Conservation (phyloP, 768 basidiomycete genomes). For the Hypholoma fasciculare region DNA sequence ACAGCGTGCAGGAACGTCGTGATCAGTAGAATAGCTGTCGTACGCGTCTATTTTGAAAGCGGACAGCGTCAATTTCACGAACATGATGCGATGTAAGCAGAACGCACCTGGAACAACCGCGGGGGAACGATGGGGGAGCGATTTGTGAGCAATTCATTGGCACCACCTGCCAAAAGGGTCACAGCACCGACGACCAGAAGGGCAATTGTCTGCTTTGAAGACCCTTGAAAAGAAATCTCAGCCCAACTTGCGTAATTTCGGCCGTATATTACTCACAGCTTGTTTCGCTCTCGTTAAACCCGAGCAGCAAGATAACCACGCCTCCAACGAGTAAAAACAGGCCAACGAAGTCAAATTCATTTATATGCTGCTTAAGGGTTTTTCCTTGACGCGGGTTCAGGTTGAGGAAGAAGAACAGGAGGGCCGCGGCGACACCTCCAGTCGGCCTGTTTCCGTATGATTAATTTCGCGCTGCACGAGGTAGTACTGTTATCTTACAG, state of each 20-base stretch:
- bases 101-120: constrained; percentile 64
- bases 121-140: constrained; percentile 75
- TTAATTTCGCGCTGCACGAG: not conserved
- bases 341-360: constrained; percentile 73
- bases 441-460: constrained; percentile 51
- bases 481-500: constrained; percentile 40
- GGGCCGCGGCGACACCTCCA: constrained; percentile 58
- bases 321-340: constrained; percentile 62
- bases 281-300: constrained; percentile 70
- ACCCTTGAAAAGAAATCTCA: constrained; percentile 42
- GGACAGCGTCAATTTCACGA: not conserved
- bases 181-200: constrained; percentile 59
- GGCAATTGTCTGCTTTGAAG: constrained; percentile 58
- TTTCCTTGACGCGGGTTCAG: constrained; percentile 70
- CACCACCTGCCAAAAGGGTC: constrained; percentile 46
- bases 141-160: constrained; percentile 63
- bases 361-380: constrained; percentile 55
- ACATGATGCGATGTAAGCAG: not conserved
- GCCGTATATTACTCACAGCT: constrained; percentile 46
- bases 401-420: constrained; percentile 76
- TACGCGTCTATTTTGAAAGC: constrained; percentile 54
- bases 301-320: constrained; percentile 65
- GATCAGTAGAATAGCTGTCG: constrained; percentile 61
- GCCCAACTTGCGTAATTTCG: not conserved
- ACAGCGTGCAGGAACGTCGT: constrained; percentile 65